Conservation (phyloP, 345 rosid genomes). For the Eucalyptus pumila region DNA sequence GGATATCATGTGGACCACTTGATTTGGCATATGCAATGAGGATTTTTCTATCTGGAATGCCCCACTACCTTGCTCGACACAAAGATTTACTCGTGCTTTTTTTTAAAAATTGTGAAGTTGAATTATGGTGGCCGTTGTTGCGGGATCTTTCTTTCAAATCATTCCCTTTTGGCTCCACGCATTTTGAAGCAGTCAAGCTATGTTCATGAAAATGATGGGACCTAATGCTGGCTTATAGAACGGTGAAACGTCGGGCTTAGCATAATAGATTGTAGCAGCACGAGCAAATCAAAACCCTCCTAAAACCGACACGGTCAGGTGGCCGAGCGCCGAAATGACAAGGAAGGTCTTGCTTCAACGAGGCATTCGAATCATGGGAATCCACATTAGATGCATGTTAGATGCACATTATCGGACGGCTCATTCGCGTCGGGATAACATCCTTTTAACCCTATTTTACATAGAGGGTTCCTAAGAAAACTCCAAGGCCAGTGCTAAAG, state of each 20-base stretch:
- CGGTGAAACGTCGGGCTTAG: not conserved
- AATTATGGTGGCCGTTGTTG: not conserved
- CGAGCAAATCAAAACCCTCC: not conserved
- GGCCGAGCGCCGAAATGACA: not conserved
- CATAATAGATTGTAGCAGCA: not conserved
- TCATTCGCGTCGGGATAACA: too few species aligned
- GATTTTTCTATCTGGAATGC: not conserved
- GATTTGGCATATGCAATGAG: not conserved
- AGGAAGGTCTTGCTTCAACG: not conserved
- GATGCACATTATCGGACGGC: not conserved
- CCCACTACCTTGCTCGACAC: not conserved
- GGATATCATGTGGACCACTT: not conserved
- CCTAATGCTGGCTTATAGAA: not conserved
- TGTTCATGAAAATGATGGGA: not conserved
- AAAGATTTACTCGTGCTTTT: not conserved
- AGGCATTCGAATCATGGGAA: not conserved
- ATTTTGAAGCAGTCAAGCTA: not conserved
- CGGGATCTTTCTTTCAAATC: not conserved
- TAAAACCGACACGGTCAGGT: too few species aligned
- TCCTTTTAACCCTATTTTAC: not conserved
- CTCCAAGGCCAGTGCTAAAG: not conserved
- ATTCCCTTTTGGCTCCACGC: not conserved
- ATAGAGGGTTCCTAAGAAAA: not conserved
- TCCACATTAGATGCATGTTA: not conserved
- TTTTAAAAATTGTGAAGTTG: not conserved